Evolutionary conservation across 805 yeast genomes (phyloP), one percentile per base, ranked within the genome.

Genomic region (Schizosaccharomyces osmophilus): DNA sequence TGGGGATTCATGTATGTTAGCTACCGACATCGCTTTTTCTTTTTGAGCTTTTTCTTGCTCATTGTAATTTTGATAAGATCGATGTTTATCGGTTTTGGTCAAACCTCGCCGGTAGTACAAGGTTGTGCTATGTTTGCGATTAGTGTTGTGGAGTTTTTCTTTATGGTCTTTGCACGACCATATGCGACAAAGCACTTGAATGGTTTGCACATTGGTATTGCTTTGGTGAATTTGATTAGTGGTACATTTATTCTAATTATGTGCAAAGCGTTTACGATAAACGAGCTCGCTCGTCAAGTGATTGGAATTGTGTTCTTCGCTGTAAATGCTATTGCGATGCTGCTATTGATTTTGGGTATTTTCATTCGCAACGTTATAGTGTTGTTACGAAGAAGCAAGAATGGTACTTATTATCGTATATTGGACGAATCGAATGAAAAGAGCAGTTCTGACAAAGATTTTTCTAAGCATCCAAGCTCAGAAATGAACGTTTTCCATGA

Each of bases 141-240:
- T 64, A 97, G 93, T 70, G 73, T 90, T 61, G 66, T 79, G 26
- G 88, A 83, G 72, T 81, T 85, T 64, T 78, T 78, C 43, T 75
- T 76, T 0, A 67, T 88, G 32, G 82, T 88, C 68, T 79, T 80
- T 78, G 73, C 78, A 62, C 80, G 93, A 71, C 98, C 98, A 11
- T 93, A 80, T 71, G 82, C 93, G 89, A 97, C 93, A 73, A 87
- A 84, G 72, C 79, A 95, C 73, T 89, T 97, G 42, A 93, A 93
- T 68, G 83, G 81, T n/a, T 86, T 88, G 79, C 90, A 89, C 73
- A 90, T 93, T 67, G 78, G 85, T 59, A 86, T 90, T 67, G 82
- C 87, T 48, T 78, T 85, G 59, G 82, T 93, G 66, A 85, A 82
- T 69, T 78, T 87, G 62, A 73, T 90, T 68, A 93, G 93, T 71